A percentile compares a stretch with the other conserved stretches of the same genome.
These are phyloP conservation scores for Jackrogersella multiformis DNA, from an alignment of 495 filamentous ascomycete species.

Conservation along the genomic window DNA sequence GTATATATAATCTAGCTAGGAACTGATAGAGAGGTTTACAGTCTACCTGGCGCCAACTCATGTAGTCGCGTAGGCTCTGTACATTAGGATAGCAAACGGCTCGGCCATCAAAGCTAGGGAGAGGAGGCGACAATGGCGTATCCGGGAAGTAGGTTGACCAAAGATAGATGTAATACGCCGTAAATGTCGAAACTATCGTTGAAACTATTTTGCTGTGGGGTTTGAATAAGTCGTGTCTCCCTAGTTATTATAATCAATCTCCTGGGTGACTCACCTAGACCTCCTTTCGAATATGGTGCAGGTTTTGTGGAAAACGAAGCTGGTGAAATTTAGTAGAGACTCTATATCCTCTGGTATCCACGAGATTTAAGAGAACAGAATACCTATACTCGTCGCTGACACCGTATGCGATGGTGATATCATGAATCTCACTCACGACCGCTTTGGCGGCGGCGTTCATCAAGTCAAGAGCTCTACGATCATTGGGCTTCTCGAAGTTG, in stretches of 20 bases:
- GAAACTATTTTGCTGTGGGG: constrained; percentile 82
- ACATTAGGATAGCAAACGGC: constrained; percentile 86
- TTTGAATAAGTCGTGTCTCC: constrained; percentile 18
- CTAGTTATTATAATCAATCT: not conserved
- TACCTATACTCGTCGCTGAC: constrained; percentile 92
- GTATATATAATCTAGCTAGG: not conserved
- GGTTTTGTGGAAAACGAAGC: constrained; percentile 87
- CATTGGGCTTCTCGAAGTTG: constrained; percentile 89
- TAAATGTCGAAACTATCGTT: constrained; percentile 91
- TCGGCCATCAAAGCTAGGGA: constrained; percentile 91
- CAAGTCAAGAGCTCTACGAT: constrained; percentile 83
- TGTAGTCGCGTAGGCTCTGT: constrained; percentile 86
- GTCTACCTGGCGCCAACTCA: constrained; percentile 97
- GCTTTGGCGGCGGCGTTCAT: constrained; percentile 92
- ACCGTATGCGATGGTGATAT: constrained; percentile 88
- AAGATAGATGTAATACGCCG: constrained; percentile 84
- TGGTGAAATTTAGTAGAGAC: constrained; percentile 44
- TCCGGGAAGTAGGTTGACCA: constrained; percentile 82
- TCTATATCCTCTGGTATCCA: not conserved
- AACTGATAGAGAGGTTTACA: constrained; percentile 64
- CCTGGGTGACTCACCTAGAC: constrained; percentile 68
- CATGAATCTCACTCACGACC: constrained; percentile 84
- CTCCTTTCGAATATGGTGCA: constrained; percentile 87
- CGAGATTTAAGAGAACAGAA: not conserved
- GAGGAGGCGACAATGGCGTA: constrained; percentile 70